Evolutionary conservation across 805 yeast genomes (phyloP), one percentile per base, ranked within the genome.

Genomic region (Sungouiozyma ichnusensis): DNA sequence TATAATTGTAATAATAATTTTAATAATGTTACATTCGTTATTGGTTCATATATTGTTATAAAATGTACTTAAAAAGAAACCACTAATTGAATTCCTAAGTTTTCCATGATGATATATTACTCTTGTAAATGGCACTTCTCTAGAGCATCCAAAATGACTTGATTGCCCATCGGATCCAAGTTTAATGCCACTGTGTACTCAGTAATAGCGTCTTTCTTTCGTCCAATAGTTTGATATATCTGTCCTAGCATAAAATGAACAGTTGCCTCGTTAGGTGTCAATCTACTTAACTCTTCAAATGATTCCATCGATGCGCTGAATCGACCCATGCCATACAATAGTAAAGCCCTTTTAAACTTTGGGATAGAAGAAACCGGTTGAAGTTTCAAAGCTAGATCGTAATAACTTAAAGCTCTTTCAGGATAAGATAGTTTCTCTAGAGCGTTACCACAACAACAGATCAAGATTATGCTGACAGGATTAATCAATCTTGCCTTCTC

Each of bases 381-480:
- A 35, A 90, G 62, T 48, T 79, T 79, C 43, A 82, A 76, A 0
- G 97, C 97, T 52, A 81, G 65, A 36, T 82, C 83, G 58, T 86
- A 92, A 57, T 85, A 90, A 40, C 76, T 70, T 40, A 90, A 64
- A 0, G 97, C 97, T 44, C 79, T 73, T 14, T 74, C 79, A 47
- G 71, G 70, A 52, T 77, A 74, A 11, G 79, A 80, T 42, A 80
- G 56, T 55, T 82, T 83, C 54, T 90, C 97, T 40, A 85, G 67
- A 27, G 87, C 92, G 81, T 87, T 85, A 11, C 97, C 98, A 40
- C 88, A 81, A 61, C 97, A 90, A 58, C 96, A 88, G 3, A 86
- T 76, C 52, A 92, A 69, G 35, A 92, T 87, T 3, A 85, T 83
- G 61, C 92, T 90, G 36, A 81, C 81, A 1, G 97, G 96, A 56